phyloP scores from a whole-genome alignment of 139 green algal species.

The Chlorella sp. region DNA sequence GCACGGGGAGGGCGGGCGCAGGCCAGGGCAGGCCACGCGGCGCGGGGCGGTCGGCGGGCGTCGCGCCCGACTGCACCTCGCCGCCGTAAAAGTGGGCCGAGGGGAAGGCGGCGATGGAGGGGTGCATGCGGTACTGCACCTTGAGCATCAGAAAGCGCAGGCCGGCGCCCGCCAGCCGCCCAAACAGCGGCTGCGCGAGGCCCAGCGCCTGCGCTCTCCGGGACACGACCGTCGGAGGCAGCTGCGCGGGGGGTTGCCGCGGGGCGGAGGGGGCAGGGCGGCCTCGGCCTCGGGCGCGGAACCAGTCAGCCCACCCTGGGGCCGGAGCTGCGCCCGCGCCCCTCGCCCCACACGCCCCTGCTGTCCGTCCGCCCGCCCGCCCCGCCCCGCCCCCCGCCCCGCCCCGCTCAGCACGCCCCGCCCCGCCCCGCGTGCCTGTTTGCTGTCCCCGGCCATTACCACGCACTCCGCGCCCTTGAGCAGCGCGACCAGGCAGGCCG shows the following conservation, averaged over 20 bases:
- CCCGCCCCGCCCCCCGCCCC: background rate
- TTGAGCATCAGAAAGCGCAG: conserved; percentile 80
- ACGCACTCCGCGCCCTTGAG: conserved; percentile 72
- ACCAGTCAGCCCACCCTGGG: no score
- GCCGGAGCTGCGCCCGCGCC: no score
- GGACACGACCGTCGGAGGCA: conserved; percentile 87
- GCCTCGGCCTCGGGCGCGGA: no score
- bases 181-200: conserved; percentile 85
- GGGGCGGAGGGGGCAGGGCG: no score
- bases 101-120: conserved; percentile 64
- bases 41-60: conserved; percentile 30
- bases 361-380: no score
- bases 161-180: conserved; percentile 64
- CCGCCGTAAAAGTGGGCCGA: conserved; percentile 65
- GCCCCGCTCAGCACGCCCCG: no score
- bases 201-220: conserved; percentile 55
- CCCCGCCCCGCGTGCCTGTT: background rate
- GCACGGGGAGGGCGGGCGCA: no score
- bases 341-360: no score
- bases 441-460: conserved; percentile 90
- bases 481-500: conserved; percentile 83
- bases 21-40: conserved; percentile 54
- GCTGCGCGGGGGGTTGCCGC: no score
- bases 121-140: conserved; percentile 92
- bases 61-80: conserved; percentile 43